Base-by-base conservation (phyloP, 345 rosid species). In the Camelina hispida region DNA sequence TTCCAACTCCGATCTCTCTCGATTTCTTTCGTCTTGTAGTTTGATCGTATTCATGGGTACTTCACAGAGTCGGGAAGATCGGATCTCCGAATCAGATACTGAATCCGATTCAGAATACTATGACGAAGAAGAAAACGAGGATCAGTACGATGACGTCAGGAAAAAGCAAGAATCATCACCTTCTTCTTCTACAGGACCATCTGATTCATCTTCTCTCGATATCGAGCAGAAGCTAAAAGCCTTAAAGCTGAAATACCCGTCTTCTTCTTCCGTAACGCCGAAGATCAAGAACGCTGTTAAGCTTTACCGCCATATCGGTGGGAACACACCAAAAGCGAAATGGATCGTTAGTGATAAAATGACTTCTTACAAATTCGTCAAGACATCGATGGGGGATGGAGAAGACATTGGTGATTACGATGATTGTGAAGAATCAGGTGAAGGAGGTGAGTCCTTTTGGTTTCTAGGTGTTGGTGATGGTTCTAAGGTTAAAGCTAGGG, bases 241-340 rank as follows among this genome's bases (percentile, higher is more conserved):
- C n/a, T 80, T 94, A 10, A 86, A 82, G 68, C 55, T 89, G 42
- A 87, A 89, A 73, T 87, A 89, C 47, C 72, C 82, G 7, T 52
- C 83, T 18, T 55, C 72, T 34, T 34, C 37, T 56, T 23, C 61
- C 1, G 76, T 5, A 43, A 71, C 43, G 22, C 82, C 81, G 30
- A 82, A 73, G 73, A 57, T 76, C 52, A 84, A 60, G 66, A 83
- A 86, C 72, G 83, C 87, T 6, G 97, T 91, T 6, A 91, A 90
- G 87, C 95, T 91, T 22, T 88, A 90, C 73, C 92, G 88, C 34
- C 91, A 94, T 37, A 73, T 91, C 34, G 95, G 95, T 12, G 98
- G 97, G 25, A 86, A 83, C 82, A 86, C 96, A 16, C 96, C 97
- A 1, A 81, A 78, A 67, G 95, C 98, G 56, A 94, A 88, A 78